Evolutionary conservation across 2,329 filamentous ascomycete species (phyloP), one percentile per base, ranked within the genome.

Genomic region (Coniochaeta sp.): DNA sequence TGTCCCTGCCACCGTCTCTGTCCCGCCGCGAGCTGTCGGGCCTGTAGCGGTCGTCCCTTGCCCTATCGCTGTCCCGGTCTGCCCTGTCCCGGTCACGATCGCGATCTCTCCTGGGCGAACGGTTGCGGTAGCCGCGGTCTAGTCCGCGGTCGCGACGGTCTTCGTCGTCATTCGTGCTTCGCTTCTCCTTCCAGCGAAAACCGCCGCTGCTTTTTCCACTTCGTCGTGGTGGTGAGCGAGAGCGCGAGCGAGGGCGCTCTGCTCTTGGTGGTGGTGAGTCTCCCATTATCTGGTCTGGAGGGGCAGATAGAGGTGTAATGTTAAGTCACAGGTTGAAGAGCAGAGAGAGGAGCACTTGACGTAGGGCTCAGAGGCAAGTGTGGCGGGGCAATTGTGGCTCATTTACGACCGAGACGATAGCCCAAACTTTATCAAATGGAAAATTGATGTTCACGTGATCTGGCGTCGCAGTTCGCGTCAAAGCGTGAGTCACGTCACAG

Each of bases 31-130:
- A 52, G 43, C 11, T 24, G 14, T 74, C 71, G 62, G 79, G 75
- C n/a, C 26, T 55, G 58, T 80, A 73, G 43, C 80, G 76, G 66
- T 78, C 81, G 59, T 84, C 81, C 66, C 87, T 87, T 77, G 81
- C 86, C 65, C 79, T 79, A 65, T 87, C 84, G 11, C 83, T 82
- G 55, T 61, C 60, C 40, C 64, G 61, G 2, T 61, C 60, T 19
- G 60, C 72, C 44, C 68, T 67, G 52, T 74, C 72, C 65, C 61
- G 58, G 40, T 67, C 62, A 2, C 58, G 55, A 8, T 66, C 65
- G 9, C 64, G 61, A 22, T 69, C 65, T 16, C 66, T 60, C 1
- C 65, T 61, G 1, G 67, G 69, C 7, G 67, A 70, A 7, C 68
- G 67, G 60, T 69, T 66, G 57, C 69, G 68, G 57, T 70, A 69